These are phyloP conservation scores for Calonectria hawksworthii DNA, from an alignment of 2,329 filamentous ascomycete genomes.

Conservation along the genomic window DNA sequence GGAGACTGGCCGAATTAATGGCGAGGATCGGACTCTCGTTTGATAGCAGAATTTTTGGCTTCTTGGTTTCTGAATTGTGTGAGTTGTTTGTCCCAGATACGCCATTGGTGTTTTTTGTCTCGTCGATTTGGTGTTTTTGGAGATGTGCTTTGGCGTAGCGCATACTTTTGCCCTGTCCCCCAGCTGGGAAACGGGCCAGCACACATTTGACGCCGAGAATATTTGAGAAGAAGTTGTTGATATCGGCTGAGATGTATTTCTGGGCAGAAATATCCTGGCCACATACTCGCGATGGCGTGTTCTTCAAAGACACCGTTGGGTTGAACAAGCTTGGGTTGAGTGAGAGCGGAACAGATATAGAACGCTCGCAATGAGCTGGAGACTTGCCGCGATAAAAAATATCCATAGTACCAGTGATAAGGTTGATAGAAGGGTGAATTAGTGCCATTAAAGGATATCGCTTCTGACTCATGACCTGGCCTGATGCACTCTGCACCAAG, in stretches of 20 bases:
- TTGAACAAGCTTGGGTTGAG: conserved; percentile 73
- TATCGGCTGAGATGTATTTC: conserved; percentile 74
- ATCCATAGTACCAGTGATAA: conserved; percentile 74
- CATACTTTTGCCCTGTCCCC: conserved; percentile 69
- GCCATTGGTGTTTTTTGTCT: background rate
- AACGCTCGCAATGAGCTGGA: conserved; percentile 41
- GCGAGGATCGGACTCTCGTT: conserved; percentile 96
- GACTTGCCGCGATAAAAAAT: conserved; percentile 65
- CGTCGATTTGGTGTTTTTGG: conserved; percentile 65
- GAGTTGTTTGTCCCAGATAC: background rate
- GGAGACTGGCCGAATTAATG: conserved; percentile 84
- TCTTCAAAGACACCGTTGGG: conserved; percentile 47
- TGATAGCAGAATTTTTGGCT: conserved; percentile 78
- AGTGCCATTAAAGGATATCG: conserved; percentile 89
- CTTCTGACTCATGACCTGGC: conserved; percentile 90
- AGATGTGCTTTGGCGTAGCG: conserved; percentile 81
- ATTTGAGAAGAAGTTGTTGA: conserved; percentile 83
- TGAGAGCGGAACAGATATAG: conserved; percentile 74
- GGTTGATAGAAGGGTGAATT: conserved; percentile 81
- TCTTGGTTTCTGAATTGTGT: conserved; percentile 50
- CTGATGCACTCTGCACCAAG: conserved; percentile 87
- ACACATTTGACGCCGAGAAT: conserved; percentile 84
- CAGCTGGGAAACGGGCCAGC: conserved; percentile 85
- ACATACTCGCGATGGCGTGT: conserved; percentile 77
- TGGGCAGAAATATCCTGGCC: conserved; percentile 82